phyloP scores from a whole-genome alignment of 139 green algal species.

The Chlorella sp. region DNA sequence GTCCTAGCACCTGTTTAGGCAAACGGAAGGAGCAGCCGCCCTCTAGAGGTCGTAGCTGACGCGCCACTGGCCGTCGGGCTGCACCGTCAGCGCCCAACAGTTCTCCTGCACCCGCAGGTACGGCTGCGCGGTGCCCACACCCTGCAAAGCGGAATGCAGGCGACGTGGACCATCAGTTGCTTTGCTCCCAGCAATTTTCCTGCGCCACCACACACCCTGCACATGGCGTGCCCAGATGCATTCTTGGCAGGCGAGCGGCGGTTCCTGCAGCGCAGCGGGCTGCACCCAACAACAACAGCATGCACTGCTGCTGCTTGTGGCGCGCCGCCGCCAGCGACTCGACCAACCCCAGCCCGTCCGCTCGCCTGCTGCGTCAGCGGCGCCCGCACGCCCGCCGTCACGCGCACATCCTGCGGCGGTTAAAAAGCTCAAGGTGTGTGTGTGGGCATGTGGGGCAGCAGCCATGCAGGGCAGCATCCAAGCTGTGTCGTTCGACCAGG shows the following conservation, averaged over 20 bases:
- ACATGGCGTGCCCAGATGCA: no score
- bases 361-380: slow-evolving; percentile 22
- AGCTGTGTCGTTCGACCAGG: no score
- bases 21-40: no score
- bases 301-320: not conserved
- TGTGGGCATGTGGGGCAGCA: no score
- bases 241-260: not conserved
- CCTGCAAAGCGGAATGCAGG: not conserved
- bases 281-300: not conserved
- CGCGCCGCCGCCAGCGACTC: not conserved
- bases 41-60: slow-evolving; percentile 32
- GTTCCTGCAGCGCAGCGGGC: not conserved
- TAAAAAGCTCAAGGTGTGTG: no score
- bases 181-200: no score
- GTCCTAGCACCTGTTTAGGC: no score
- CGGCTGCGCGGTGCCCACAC: slow-evolving; percentile 5
- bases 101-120: slow-evolving; percentile 37
- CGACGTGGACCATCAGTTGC: no score
- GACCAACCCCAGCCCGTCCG: no score
- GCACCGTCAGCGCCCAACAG: slow-evolving; percentile 27
- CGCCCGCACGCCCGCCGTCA: slow-evolving; percentile 29
- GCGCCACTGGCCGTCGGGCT: slow-evolving; percentile 19
- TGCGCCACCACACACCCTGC: no score
- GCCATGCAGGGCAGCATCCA: no score
- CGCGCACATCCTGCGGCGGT: slow-evolving; percentile 9